Evolutionary conservation across 2,329 filamentous ascomycete species (phyloP).

Genomic region (Calonectria pteridis): DNA sequence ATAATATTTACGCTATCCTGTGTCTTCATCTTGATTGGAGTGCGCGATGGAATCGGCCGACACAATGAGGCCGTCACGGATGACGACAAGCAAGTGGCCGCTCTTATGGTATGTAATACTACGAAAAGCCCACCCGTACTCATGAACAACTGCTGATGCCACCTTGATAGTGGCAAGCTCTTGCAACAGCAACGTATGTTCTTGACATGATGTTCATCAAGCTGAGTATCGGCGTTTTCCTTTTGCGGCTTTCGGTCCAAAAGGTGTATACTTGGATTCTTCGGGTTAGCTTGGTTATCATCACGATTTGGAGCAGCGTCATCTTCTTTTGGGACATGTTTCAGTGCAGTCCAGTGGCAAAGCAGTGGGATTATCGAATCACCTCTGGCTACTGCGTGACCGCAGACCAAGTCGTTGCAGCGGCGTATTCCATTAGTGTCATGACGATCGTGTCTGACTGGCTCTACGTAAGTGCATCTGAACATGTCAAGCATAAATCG

Average conservation of each 20-base stretch:
- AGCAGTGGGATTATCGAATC: slow-evolving; percentile 67
- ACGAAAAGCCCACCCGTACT: not conserved
- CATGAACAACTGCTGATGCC: slow-evolving; percentile 34
- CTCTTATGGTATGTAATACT: slow-evolving; percentile 56
- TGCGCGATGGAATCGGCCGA: slow-evolving; percentile 57
- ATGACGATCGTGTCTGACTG: slow-evolving; percentile 67
- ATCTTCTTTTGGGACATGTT: slow-evolving; percentile 67
- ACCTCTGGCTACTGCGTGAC: slow-evolving; percentile 57
- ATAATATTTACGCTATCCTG: slow-evolving; percentile 62
- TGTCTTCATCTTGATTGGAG: slow-evolving; percentile 58
- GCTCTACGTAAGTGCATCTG: slow-evolving; percentile 57
- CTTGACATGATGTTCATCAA: slow-evolving; percentile 69
- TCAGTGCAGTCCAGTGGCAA: slow-evolving; percentile 63
- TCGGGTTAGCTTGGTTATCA: slow-evolving; percentile 58
- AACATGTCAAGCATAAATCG: not conserved
- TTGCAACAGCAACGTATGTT: slow-evolving; percentile 64
- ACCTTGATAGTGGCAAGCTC: slow-evolving; percentile 59
- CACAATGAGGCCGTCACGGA: slow-evolving; percentile 61
- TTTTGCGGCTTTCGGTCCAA: slow-evolving; percentile 61
- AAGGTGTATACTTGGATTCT: slow-evolving; percentile 63
- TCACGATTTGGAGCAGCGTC: slow-evolving; percentile 60
- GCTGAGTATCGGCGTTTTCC: slow-evolving; percentile 66
- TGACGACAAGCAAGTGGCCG: slow-evolving; percentile 55
- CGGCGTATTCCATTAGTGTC: slow-evolving; percentile 64
- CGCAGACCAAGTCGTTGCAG: slow-evolving; percentile 57